Conservation (phyloP, 371 early-diverging fungal species). For the Apophysomyces ossiformis region DNA sequence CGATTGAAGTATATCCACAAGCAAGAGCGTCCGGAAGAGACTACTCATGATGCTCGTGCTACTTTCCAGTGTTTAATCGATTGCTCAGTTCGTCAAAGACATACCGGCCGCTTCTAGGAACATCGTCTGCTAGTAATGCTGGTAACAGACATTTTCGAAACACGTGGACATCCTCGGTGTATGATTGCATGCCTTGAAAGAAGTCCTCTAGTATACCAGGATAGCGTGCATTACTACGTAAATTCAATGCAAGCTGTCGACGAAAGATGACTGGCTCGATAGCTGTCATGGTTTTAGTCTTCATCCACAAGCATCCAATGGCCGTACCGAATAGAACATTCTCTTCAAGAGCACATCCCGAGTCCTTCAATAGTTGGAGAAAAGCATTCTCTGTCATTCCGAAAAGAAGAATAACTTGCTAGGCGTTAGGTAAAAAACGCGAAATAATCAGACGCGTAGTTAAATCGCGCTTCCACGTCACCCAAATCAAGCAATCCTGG, state of each 20-base stretch:
- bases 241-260: conserved; percentile 34
- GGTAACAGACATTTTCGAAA: conserved; percentile 46
- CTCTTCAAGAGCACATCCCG: conserved; percentile 22
- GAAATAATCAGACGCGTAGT: background rate
- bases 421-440: conserved; percentile 8
- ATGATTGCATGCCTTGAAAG: conserved; percentile 30
- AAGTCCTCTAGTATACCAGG: conserved; percentile 27
- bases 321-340: conserved; percentile 22
- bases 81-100: background rate
- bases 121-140: conserved; percentile 23
- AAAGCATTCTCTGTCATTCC: conserved; percentile 13
- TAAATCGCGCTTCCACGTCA: background rate
- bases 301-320: background rate
- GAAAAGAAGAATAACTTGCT: background rate
- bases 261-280: conserved; percentile 37
- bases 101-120: conserved; percentile 27
- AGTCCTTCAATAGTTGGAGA: conserved; percentile 18
- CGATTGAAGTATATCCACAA: conserved; percentile 67
- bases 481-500: too few species aligned
- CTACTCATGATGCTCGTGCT: conserved; percentile 50
- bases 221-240: conserved; percentile 28
- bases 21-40: conserved; percentile 63
- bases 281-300: conserved; percentile 11
- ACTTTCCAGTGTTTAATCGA: background rate
- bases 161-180: conserved; percentile 26